These are phyloP conservation scores for Pseudogymnoascus destructans DNA, from an alignment of 2,329 filamentous ascomycete genomes.

Conservation along the genomic window DNA sequence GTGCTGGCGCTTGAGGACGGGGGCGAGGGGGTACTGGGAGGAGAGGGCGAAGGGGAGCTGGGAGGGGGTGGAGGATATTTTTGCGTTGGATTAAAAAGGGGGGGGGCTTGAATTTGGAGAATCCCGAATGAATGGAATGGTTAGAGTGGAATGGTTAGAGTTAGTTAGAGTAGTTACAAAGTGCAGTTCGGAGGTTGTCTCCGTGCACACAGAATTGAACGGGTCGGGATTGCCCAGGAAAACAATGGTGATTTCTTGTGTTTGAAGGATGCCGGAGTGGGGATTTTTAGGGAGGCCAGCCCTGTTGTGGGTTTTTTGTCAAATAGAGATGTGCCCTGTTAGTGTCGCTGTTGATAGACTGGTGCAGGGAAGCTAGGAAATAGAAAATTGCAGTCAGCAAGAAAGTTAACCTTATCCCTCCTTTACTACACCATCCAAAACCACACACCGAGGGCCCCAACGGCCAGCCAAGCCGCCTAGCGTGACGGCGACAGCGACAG, in stretches of 20 bases:
- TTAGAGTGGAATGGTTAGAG: too few species aligned
- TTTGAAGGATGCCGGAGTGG: not conserved
- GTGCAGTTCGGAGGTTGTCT: too few species aligned
- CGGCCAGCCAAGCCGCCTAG: not conserved
- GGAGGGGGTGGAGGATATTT: slow-evolving; percentile 42
- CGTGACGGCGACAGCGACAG: not conserved
- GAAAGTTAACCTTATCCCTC: not conserved
- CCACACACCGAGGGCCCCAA: not conserved
- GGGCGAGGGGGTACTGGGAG: slow-evolving; percentile 91
- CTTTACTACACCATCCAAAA: not conserved
- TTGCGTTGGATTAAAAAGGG: slow-evolving; percentile 20
- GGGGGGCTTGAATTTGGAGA: not conserved
- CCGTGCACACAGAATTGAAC: too few species aligned
- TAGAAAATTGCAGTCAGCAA: too few species aligned
- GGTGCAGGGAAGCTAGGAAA: too few species aligned
- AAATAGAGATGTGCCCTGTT: not conserved
- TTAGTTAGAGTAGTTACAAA: too few species aligned
- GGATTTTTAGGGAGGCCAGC: not conserved
- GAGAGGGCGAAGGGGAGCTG: slow-evolving; percentile 58
- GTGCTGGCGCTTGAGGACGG: slow-evolving; percentile 62
- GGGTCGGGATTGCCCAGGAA: not conserved
- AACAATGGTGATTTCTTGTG: not conserved
- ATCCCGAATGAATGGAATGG: too few species aligned
- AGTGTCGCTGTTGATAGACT: too few species aligned
- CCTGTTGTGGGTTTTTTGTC: not conserved